phyloP scores from a whole-genome alignment of 805 yeast species.

The Yamadazyma philogaea region DNA sequence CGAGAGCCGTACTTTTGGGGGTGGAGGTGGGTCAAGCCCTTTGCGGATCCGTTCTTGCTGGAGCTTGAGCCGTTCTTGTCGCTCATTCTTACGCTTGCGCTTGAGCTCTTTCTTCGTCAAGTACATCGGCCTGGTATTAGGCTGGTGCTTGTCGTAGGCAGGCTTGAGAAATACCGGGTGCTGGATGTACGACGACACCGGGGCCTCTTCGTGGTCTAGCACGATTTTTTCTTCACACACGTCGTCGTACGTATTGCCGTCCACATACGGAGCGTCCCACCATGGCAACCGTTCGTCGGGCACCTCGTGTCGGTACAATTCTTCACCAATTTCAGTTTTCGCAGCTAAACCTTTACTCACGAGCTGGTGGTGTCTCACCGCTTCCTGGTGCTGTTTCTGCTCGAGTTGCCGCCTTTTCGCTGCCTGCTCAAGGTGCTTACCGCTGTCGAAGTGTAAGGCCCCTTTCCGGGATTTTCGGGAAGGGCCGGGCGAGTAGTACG shows the following conservation, averaged over 20 bases:
- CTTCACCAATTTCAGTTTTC: slow-evolving; percentile 54
- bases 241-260: slow-evolving; percentile 27
- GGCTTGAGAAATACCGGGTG: slow-evolving; percentile 73
- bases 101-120: slow-evolving; percentile 77
- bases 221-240: slow-evolving; percentile 23
- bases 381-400: slow-evolving; percentile 31
- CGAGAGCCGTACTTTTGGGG: slow-evolving; percentile 79
- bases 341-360: slow-evolving; percentile 46
- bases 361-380: slow-evolving; percentile 25
- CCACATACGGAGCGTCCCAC: slow-evolving; percentile 77
- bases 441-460: slow-evolving; percentile 53
- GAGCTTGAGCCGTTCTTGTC: slow-evolving; percentile 62
- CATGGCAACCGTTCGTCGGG: slow-evolving; percentile 72
- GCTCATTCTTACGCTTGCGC: slow-evolving; percentile 64
- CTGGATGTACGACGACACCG: slow-evolving; percentile 69
- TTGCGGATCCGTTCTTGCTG: slow-evolving; percentile 72
- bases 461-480: slow-evolving; percentile 26
- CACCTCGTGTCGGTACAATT: slow-evolving; percentile 39
- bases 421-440: slow-evolving; percentile 59
- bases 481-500: slow-evolving; percentile 24
- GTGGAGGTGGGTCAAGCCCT: slow-evolving; percentile 85
- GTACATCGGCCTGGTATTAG: slow-evolving; percentile 45
- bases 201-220: slow-evolving; percentile 39
- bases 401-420: slow-evolving; percentile 50
- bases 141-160: slow-evolving; percentile 51